Evolutionary conservation across 2,329 filamentous ascomycete species (phyloP), one percentile per base, ranked within the genome.

Genomic region (Phyllachora maydis): DNA sequence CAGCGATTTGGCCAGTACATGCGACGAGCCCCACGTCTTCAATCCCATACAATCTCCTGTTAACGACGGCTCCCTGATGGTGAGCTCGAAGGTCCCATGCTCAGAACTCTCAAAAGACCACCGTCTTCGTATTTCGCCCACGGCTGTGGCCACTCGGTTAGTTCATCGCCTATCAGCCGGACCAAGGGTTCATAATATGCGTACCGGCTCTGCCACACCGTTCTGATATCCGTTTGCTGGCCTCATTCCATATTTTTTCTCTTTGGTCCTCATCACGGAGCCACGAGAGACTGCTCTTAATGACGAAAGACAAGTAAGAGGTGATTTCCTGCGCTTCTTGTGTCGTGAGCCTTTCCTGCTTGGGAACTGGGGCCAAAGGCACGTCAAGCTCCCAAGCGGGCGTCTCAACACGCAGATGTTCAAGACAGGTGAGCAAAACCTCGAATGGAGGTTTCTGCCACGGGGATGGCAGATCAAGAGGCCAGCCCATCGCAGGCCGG

Each of bases 11-110:
- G 85, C 75, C 4, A 95, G 66, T 3, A 90, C 61, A 39, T 82
- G 90, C 0, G 82, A 85, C 0, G 82, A 85, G 1, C 77, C 79
- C 88, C 88, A 95, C 0, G 88, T 98, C 47, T 98, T 95, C 43
- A 90, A 60, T 2, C 88, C 88, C 11, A 95, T 56, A 28, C 78
- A 76, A 45, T 93, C 85, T 5, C 76, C 76, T 0, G 79, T 91
- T 26, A 95, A 55, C 1, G 82, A 71, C 2, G 88, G 88, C 42
- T 98, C 88, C 27, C 79, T 64, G 18, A 98, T 67, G 17, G 62
- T 59, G 23, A 98, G 53, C 21, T 71, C 59, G 34, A 82, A 59
- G 2, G 47, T 34, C 14, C 52, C 44, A 14, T 42, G 37, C 22
- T 30, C 37, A 4, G 38, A 36, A 4, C 35, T 33, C 12, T 43